Evolutionary conservation across 768 basidiomycete species (phyloP), one percentile per base, ranked within the genome.

Genomic region (Pleurotus ostreatus): DNA sequence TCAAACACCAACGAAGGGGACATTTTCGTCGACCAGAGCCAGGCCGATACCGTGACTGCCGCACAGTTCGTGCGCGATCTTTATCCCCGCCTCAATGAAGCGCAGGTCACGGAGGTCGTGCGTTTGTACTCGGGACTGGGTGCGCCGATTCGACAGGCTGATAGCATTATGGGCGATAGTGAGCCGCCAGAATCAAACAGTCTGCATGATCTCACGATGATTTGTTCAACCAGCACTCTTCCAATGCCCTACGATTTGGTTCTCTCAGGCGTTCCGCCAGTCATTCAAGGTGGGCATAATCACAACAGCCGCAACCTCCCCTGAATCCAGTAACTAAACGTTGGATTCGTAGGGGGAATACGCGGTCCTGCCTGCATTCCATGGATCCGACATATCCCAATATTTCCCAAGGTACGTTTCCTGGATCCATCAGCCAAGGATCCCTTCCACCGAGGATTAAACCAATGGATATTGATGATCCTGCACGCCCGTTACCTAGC

Each of bases 171-270:
- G 66, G 69, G 73, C 2, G 78, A 80, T 63, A 60, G 78, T 78
- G 55, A 44, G 64, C 3, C 9, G 7, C 30, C 58, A 26, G 8
- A 3, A 1, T 4, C 9, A 48, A n/a, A 46, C 25, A 34, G 23
- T 5, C 4, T 25, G 23, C 4, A 25, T 5, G 23, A 25, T 25
- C 23, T 25, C n/a, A 39, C 15, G n/a, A 3, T 13, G 16, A 23
- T 16, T 15, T 13, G 23, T 11, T 34, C 9, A 20, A 13, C 8
- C 11, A 48, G 78, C 77, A 4, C 75, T 78, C 46, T 75, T 79
- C 45, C 68, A 71, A 22, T 80, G 78, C 58, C 78, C 78, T 0
- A 74, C 75, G 0, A 78, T 78, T 56, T 73, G 59, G 52, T 47
- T 76, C 12, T 55, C 75, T 38, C 59, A 58, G 9, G 73, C 72